These are phyloP conservation scores for Chlorella sp. DNA, from an alignment of 139 green algal genomes.

Conservation along the genomic window DNA sequence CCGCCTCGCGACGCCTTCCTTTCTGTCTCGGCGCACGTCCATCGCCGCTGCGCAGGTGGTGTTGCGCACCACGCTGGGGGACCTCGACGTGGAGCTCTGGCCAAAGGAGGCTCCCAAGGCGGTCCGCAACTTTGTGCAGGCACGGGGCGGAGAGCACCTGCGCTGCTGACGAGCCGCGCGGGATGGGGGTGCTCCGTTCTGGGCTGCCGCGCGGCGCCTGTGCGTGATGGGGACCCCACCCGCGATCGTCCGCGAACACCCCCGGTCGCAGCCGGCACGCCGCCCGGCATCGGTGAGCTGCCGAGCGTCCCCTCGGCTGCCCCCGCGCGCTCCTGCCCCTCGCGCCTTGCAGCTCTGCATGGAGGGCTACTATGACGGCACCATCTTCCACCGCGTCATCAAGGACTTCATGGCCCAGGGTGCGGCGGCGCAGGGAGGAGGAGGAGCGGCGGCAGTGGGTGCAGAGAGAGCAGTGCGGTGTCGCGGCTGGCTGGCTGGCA, in stretches of 20 bases:
- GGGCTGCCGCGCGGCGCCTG: too few relatives aligned
- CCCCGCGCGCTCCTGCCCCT: neutral
- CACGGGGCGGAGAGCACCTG: too few relatives aligned
- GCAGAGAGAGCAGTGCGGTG: too few relatives aligned
- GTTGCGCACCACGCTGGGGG: conserved; percentile 84
- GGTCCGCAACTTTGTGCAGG: conserved; percentile 94
- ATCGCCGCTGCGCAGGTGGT: conserved; percentile 69
- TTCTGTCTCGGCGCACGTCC: conserved; percentile 26
- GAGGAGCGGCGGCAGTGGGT: too few relatives aligned
- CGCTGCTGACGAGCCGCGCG: too few relatives aligned
- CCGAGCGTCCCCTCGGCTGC: neutral
- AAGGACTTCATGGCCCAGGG: conserved; percentile 81
- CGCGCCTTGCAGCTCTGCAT: conserved; percentile 89
- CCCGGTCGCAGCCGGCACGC: too few relatives aligned
- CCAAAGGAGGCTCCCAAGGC: conserved; percentile 92
- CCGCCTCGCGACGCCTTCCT: conserved; percentile 18
- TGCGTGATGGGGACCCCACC: too few relatives aligned
- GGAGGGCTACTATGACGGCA: conserved; percentile 94
- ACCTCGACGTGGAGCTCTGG: conserved; percentile 97
- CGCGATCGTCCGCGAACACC: too few relatives aligned
- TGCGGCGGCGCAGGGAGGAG: too few relatives aligned
- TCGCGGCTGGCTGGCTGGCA: too few relatives aligned
- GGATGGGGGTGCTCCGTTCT: too few relatives aligned
- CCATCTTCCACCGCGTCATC: conserved; percentile 90
- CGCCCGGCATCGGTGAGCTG: neutral